phyloP scores from a whole-genome alignment of 345 rosid species.

The Pseudoturritis turrita region DNA sequence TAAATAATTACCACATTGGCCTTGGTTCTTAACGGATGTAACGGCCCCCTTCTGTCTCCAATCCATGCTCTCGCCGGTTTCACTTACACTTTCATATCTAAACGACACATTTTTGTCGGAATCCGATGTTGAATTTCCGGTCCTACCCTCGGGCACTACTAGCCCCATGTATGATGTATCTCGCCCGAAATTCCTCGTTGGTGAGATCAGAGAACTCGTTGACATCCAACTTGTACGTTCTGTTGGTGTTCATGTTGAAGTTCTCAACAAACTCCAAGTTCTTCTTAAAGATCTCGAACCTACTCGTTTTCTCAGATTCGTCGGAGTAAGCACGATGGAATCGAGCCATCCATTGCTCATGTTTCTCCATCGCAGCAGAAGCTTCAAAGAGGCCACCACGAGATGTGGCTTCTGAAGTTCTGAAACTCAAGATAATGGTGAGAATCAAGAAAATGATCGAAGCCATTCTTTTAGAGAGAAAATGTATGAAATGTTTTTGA shows the following conservation, averaged over 20 bases:
- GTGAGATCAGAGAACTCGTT: constrained; percentile 54
- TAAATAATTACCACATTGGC: constrained; percentile 32
- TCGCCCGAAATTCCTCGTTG: constrained; percentile 40
- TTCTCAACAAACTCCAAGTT: constrained; percentile 38
- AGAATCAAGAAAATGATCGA: neutral
- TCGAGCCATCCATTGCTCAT: constrained; percentile 36
- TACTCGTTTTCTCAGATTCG: constrained; percentile 33
- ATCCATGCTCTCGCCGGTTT: constrained; percentile 28
- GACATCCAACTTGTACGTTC: constrained; percentile 27
- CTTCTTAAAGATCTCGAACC: constrained; percentile 36
- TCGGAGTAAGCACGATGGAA: constrained; percentile 27
- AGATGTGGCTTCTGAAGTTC: constrained; percentile 2
- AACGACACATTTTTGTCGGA: neutral
- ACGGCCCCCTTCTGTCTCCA: constrained; percentile 44
- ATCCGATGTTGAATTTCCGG: neutral
- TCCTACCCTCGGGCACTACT: neutral
- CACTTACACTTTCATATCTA: constrained; percentile 16
- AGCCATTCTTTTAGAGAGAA: neutral
- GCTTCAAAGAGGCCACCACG: constrained; percentile 24
- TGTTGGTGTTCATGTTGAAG: constrained; percentile 31
- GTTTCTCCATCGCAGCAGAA: constrained; percentile 18
- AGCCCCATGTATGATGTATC: constrained; percentile 28
- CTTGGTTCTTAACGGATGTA: constrained; percentile 33
- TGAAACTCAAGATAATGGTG: neutral
- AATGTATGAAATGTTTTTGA: neutral